Base-by-base conservation (phyloP, 768 basidiomycete species). In the Gymnopilus dilepis region DNA sequence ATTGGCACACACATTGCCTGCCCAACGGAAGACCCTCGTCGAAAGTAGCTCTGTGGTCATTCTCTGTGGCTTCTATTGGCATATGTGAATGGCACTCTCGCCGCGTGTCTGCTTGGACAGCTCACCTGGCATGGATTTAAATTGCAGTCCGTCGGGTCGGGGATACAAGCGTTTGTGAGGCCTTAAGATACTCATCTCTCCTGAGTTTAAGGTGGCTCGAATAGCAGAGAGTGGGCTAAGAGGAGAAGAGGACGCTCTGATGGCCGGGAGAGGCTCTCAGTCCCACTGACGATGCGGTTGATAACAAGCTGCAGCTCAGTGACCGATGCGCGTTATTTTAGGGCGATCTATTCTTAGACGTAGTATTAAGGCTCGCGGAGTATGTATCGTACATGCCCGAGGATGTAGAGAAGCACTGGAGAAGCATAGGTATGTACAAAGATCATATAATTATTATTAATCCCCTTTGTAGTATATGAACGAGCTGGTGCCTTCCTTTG, bases 401-500 rank as follows among this genome's bases (percentile, higher is more conserved):
- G n/a, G n/a, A n/a, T n/a, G n/a, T n/a, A n/a, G n/a, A n/a, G n/a
- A n/a, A n/a, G n/a, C n/a, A n/a, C n/a, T n/a, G n/a, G n/a, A n/a
- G n/a, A n/a, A n/a, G n/a, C n/a, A n/a, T n/a, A n/a, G n/a, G n/a
- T n/a, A n/a, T n/a, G n/a, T n/a, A n/a, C n/a, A n/a, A n/a, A n/a
- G n/a, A n/a, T n/a, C n/a, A n/a, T n/a, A n/a, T n/a, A n/a, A n/a
- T n/a, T n/a, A 5, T 30, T 50, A 31, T 50, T 50, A 50, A 28
- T 31, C 47, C 31, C 47, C 47, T 6, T 50, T 59, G 37, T 52
- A 61, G 40, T 61, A 61, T 41, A 61, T 61, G 15, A 56, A 56
- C 11, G 54, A 56, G 48, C 50, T 53, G 24, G 40, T 58, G n/a
- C 52, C 61, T 34, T 54, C 56, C 43, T 60, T 53, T 26, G 54